Percentiles rank a stretch among this genome's conserved stretches.
Evolutionary conservation across 2,329 filamentous ascomycete species (phyloP).

Genomic region (Talaromyces sp.): DNA sequence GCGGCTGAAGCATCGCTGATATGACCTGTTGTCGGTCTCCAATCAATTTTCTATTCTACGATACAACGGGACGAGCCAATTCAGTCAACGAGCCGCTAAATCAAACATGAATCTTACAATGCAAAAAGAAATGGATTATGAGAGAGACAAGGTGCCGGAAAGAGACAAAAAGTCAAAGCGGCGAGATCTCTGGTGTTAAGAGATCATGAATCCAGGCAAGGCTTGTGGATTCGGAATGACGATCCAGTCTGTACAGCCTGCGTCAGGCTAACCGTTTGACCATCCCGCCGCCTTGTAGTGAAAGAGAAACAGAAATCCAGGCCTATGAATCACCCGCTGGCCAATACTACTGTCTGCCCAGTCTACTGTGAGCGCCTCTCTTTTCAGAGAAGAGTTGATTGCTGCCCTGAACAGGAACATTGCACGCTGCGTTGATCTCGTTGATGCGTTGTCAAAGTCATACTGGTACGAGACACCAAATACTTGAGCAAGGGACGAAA

Average conservation of each 20-base stretch:
- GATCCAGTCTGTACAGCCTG: not conserved
- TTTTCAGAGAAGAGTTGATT: not conserved
- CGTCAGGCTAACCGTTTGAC: not conserved
- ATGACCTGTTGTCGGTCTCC: not conserved
- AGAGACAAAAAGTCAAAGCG: not conserved
- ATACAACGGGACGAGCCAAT: not conserved
- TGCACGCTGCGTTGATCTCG: not conserved
- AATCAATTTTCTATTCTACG: not conserved
- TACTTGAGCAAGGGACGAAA: not conserved
- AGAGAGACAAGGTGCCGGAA: not conserved
- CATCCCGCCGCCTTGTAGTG: not conserved
- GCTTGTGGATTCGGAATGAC: not conserved
- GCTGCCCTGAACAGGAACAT: not conserved
- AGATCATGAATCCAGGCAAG: not conserved
- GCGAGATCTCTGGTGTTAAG: not conserved
- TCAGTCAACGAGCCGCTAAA: not conserved
- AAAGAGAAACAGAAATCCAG: not conserved
- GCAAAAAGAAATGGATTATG: not conserved
- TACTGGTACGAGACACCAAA: not conserved
- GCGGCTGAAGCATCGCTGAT: no score
- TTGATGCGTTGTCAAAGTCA: not conserved
- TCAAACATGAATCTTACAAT: not conserved
- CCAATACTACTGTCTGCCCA: not conserved
- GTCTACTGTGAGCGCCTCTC: not conserved
- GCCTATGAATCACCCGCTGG: not conserved